Evolutionary conservation across 352 stramenopile genomes (phyloP), one percentile per base, ranked within the genome.

Genomic region (Phytophthora colocasiae): DNA sequence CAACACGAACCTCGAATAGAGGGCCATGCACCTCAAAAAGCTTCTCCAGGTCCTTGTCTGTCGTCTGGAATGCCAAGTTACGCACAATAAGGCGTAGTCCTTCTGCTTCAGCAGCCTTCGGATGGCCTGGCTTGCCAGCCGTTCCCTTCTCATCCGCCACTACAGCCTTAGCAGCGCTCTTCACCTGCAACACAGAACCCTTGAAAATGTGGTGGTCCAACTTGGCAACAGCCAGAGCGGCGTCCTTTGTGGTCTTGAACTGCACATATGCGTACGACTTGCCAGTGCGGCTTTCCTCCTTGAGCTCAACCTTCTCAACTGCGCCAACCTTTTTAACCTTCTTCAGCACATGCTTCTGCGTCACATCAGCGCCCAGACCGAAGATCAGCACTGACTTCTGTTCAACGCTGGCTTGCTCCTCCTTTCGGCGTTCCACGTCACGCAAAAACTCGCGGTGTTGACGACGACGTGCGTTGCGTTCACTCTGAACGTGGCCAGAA

Each of bases 201-300:
- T 95, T 95, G 50, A 95, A 93, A 46, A 93, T 87, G 62, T 95
- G 87, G 51, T 85, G 65, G 58, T 95, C 85, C n/a, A 95, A 72
- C 71, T 93, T 95, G 17, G 73, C 54, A 27, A 95, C 73, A 15
- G 82, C 85, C 14, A 72, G 34, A 26, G 72, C 60, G 27, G 80
- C 87, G 55, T 89, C 80, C 32, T 77, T 76, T 29, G 83, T 61
- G 24, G 72, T 76, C 45, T 83, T 75, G 47, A 91, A 91, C 53
- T 87, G 69, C 15, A 95, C 85, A 27, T 89, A 62, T 1, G 87
- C 87, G 38, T 81, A 90, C 47, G 77, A 78, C 47, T 87, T 87
- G 49, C 69, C 70, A 19, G 76, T 88, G 39, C 84, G 78, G 47
- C 51, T 17, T 49, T 91, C 84, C 4, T 81, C 66, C 52, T 92